Evolutionary conservation across 495 filamentous ascomycete species (phyloP).

Genomic region (Aspergillus sclerotiicarbonarius): DNA sequence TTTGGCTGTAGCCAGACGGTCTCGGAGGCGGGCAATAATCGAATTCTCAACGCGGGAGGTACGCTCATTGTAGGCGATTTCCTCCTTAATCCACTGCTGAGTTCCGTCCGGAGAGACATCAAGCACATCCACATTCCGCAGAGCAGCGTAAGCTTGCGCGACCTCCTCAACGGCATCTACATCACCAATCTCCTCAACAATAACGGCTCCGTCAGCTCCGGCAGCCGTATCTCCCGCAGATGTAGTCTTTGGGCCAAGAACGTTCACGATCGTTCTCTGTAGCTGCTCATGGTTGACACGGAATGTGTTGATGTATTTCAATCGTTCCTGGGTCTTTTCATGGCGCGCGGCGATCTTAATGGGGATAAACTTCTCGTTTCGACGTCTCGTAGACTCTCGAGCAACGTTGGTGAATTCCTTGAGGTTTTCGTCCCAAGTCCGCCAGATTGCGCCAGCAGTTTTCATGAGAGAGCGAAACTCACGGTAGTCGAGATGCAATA

Average conservation of each 20-base stretch:
- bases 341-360: conserved; percentile 91
- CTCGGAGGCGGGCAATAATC: conserved; percentile 91
- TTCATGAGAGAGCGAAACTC: conserved; percentile 87
- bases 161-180: conserved; percentile 98
- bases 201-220: conserved; percentile 57
- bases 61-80: conserved; percentile 93
- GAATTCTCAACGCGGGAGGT: conserved; percentile 97
- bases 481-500: conserved; percentile 87
- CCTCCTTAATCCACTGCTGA: conserved; percentile 83
- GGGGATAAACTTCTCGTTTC: conserved; percentile 95
- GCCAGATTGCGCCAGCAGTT: conserved; percentile 79
- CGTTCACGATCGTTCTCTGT: conserved; percentile 91
- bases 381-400: conserved; percentile 83
- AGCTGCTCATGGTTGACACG: conserved; percentile 95
- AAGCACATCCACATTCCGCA: conserved; percentile 91
- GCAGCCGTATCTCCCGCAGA: conserved; percentile 45
- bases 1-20: conserved; percentile 91
- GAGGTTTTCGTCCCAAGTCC: conserved; percentile 88
- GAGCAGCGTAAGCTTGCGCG: conserved; percentile 83
- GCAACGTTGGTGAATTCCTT: conserved; percentile 98
- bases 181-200: conserved; percentile 92
- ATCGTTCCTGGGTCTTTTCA: conserved; percentile 76
- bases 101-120: conserved; percentile 89
- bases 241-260: conserved; percentile 69
- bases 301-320: conserved; percentile 93